phyloP scores from a whole-genome alignment of 1,284 basidiomycete species.

The Ustilago trichophora region DNA sequence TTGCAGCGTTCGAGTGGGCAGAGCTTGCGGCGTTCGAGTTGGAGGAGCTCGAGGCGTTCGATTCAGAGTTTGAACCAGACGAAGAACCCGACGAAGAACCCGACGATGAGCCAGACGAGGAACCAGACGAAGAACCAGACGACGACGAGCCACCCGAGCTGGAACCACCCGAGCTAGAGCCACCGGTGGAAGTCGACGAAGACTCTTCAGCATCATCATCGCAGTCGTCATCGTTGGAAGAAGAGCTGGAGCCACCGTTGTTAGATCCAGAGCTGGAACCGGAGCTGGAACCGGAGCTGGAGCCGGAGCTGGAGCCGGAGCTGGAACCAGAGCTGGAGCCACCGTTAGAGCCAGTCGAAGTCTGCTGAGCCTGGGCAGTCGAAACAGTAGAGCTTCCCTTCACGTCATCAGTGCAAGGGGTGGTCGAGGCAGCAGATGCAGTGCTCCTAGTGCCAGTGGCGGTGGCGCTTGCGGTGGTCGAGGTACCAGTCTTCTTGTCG shows the following conservation, averaged over 20 bases:
- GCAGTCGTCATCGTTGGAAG: neutral
- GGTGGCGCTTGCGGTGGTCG: slow-evolving; percentile 2
- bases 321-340: slow-evolving; percentile 7
- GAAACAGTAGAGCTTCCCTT: slow-evolving; percentile 9
- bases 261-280: no score
- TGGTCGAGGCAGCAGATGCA: slow-evolving; percentile 5
- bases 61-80: slow-evolving; percentile 3
- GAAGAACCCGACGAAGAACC: slow-evolving; percentile 9
- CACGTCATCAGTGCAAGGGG: slow-evolving; percentile 2
- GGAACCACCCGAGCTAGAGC: slow-evolving; percentile 5
- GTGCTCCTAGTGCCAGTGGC: no score
- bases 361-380: slow-evolving; percentile 13
- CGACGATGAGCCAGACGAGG: slow-evolving; percentile 8
- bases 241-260: neutral
- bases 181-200: slow-evolving; percentile 2
- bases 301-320: slow-evolving; percentile 9
- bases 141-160: no score
- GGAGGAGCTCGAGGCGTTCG: no score
- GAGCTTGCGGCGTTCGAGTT: no score
- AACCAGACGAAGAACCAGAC: no score
- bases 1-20: slow-evolving; percentile 12
- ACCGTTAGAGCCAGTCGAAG: slow-evolving; percentile 9
- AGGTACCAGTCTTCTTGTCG: no score
- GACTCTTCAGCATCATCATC: no score
- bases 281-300: slow-evolving; percentile 2